Evolutionary conservation across 2,329 filamentous ascomycete genomes (phyloP).

Genomic region (Chaetomiaceae sp.): DNA sequence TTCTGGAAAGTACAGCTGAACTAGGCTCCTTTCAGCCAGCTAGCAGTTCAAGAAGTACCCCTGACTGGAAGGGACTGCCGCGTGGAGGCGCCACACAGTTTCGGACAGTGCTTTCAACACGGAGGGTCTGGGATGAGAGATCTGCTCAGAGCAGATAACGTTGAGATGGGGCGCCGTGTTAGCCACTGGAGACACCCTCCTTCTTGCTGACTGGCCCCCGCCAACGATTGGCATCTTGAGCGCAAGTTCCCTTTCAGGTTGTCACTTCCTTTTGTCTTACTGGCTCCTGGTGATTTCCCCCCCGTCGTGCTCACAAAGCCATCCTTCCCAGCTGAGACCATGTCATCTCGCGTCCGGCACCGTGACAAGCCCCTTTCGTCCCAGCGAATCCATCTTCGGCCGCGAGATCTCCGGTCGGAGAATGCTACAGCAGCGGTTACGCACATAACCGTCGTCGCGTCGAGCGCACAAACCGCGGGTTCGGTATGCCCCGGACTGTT

Average conservation of each 20-base stretch:
- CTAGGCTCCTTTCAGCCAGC: background rate
- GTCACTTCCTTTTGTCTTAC: too few species aligned
- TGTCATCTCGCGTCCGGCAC: too few species aligned
- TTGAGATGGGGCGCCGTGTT: too few species aligned
- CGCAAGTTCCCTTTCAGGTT: too few species aligned
- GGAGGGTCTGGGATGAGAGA: background rate
- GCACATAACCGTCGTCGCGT: slow-evolving; percentile 4
- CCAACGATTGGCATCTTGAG: too few species aligned
- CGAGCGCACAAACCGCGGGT: slow-evolving; percentile 10
- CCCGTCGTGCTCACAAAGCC: too few species aligned
- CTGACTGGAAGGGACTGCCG: slow-evolving; percentile 4
- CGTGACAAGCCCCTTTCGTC: background rate
- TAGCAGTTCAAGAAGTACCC: background rate
- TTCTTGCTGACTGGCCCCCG: too few species aligned
- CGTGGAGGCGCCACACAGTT: slow-evolving; percentile 10
- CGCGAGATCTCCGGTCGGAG: background rate
- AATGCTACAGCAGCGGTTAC: background rate
- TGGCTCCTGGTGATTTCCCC: too few species aligned
- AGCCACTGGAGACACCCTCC: too few species aligned
- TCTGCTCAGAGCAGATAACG: background rate
- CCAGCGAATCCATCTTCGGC: background rate
- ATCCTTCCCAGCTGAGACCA: too few species aligned
- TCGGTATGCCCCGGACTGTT: slow-evolving; percentile 11
- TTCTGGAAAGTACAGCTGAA: background rate
- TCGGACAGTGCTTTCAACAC: background rate